Base-by-base conservation (phyloP, 2,329 filamentous ascomycete genomes). In the Talaromyces albobiverticillius region DNA sequence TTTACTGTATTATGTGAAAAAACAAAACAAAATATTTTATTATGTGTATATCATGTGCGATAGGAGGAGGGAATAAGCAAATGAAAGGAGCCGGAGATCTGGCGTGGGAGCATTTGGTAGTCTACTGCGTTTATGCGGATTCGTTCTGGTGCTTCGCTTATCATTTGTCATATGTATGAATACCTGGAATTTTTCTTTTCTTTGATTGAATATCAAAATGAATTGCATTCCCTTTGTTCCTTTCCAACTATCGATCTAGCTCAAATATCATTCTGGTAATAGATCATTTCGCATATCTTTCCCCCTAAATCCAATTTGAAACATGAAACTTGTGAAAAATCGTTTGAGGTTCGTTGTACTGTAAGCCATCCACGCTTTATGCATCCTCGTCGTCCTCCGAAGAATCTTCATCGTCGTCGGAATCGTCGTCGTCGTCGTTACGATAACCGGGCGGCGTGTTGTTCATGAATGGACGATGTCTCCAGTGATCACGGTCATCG, bases 161-260 rank as follows among this genome's bases (percentile, higher is more conserved):
- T 32, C 29, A 45, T 22, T 25, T 34, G 16, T 23, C 29, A 34
- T 32, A 43, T 51, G 48, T 51, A 51, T 51, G 48, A 51, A 13
- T 51, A 51, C 8, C 38, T 22, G n/a, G n/a, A n/a, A n/a, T n/a
- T n/a, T n/a, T n/a, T n/a, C n/a, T n/a, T 18, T n/a, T n/a, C 11
- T 40, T 22, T 40, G 36, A 40, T 22, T 22, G 16, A 40, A 40
- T 22, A 4, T 40, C 16, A 40, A 16, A 40, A 13, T 22, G 14
- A 29, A 31, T 43, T 51, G 29, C 16, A 25, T 25, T 22, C 20
- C 8, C 9, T 18, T 26, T 51, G 6, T 22, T 22, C 26, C 18
- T 9, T 9, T 22, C 18, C 7, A 22, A 18, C 18, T 22, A 40
- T n/a, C 26, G 5, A 29, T 29, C 26, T n/a, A n/a, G n/a, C n/a